Base-by-base conservation (phyloP, 2,329 filamentous ascomycete genomes). In the Fusarium torulosum region DNA sequence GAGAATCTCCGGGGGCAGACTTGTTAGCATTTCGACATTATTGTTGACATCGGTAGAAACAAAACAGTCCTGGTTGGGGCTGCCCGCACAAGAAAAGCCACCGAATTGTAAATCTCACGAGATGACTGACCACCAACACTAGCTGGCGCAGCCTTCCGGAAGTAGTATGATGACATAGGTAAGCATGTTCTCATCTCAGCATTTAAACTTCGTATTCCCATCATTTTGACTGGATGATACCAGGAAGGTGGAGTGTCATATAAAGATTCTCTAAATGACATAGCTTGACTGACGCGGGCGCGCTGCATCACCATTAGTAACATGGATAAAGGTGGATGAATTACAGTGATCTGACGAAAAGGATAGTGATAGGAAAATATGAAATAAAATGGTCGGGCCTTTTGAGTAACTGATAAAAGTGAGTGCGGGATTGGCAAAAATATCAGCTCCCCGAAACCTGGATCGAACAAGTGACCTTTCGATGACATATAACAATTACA, bases 381-480 rank as follows among this genome's bases (percentile, higher is more conserved):
- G 6, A 14, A 33, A 15, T 7, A 33, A 33, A 13, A 10, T 25
- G 25, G 10, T 25, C 25, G 6, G 8, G 25, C 8, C 25, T 10
- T 31, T 6, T 6, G 5, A 10, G 9, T 29, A 9, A 29, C 2
- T 4, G 27, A 3, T 10, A 13, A 29, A 31, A 13, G 29, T 14
- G 11, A 31, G 1, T 31, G 4, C 9, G 10, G 14, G 23, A 47
- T n/a, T 15, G 15, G 15, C 13, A 40, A 49, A 37, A 31, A 31
- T 33, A 27, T 7, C 19, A 31, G n/a, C n/a, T 64, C 61, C 61
- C 62, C 59, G 59, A 63, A 50, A 65, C 62, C 62, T 65, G 62
- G 62, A 42, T 65, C 62, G 62, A 65, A 65, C 62, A 65, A 57
- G 62, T 65, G 62, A 57, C 62, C 62, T 65, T 65, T 65, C 59